Evolutionary conservation across 179 eudicot species (phyloP), one percentile per base, ranked within the genome.

Genomic region (Beta lomatogona): DNA sequence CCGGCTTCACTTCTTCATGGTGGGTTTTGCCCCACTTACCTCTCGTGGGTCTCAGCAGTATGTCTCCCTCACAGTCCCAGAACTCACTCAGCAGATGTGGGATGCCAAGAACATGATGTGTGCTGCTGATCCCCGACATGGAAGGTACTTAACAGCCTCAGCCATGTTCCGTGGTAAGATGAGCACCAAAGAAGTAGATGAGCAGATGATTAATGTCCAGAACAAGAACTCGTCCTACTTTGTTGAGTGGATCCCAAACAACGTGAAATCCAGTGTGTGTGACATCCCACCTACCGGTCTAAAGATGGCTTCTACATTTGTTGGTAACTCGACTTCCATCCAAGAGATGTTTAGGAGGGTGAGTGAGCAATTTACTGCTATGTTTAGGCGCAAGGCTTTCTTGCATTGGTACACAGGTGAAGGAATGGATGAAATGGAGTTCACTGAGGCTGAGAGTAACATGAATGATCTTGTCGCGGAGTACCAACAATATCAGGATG

Each of bases 351-450:
- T 92, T 58, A 88, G 97, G 89, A 81, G 97, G 59, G 96, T 91
- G 64, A 92, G 96, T 50, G 96, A 92, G 86, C 96, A 92, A 71
- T 92, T 92, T 59, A 92, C 96, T 3, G 96, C 96, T 58, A 92
- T 92, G 96, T 92, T 91, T 57, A 83, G 96, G 90, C 80, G 96
- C 0, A 92, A 92, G 90, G 96, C 96, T 15, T 92, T 92, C 86
- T 86, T 92, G 94, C 96, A 92, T 79, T 92, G 96, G 96, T 92
- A 92, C 76, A 92, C 96, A 0, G 96, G 96, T 6, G 96, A 92
- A 79, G 93, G 96, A 0, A 92, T 92, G 96, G 96, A 92, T 69
- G 96, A 92, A 70, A 92, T 92, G 96, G 96, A 92, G 86, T 92
- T 91, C 67, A 92, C 97, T 0, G 94, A 92, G 81, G 97, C 97